Base-by-base conservation (phyloP, 2,329 filamentous ascomycete species). In the Hortaea sp. region DNA sequence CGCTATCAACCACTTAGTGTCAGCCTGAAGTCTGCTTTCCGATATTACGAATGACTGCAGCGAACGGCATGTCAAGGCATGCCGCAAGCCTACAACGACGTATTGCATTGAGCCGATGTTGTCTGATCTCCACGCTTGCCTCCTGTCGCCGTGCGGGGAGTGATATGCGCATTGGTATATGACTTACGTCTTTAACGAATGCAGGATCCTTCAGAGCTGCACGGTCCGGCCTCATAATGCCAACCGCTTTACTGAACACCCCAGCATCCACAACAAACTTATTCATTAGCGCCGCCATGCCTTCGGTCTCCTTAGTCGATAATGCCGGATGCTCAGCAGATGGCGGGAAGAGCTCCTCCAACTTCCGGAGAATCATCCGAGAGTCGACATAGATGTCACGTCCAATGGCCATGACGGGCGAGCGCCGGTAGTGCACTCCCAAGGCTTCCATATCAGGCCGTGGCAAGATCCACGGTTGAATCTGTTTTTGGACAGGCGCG, bases 311-410 rank as follows among this genome's bases (percentile, higher is more conserved):
- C 13, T 31, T 69, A 61, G 34, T 67, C 65, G 50, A 69, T 49
- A 57, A 51, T 29, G 53, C 46, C n/a, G 56, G 56, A 47, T 56
- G 52, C 29, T 54, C 42, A 6, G 39, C 31, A 29, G 50, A 54
- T 1, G 53, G 51, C 0, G 75, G 75, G 58, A 75, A 78, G 32
- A 75, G 65, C 1, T 67, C 55, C 56, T 85, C 79, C 1, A 88
- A 76, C 61, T 79, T 82, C 28, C 64, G 63, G 13, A 88, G 63
- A 55, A 87, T 86, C 20, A 86, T 73, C 2, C 80, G 77, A 2
- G 80, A 81, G 68, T 88, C 84, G 49, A 78, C 69, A 66, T 85
- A 87, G 39, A 88, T 67, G 57, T 85, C 77, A 5, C 76, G 70
- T 11, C 81, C 82, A 53, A 86, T 79, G 20, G 78, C 67, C 43